Percentiles rank a stretch among this genome's conserved stretches.
These are phyloP conservation scores for Beauveria sp. DNA, from an alignment of 2,329 filamentous ascomycete species.

Conservation along the genomic window DNA sequence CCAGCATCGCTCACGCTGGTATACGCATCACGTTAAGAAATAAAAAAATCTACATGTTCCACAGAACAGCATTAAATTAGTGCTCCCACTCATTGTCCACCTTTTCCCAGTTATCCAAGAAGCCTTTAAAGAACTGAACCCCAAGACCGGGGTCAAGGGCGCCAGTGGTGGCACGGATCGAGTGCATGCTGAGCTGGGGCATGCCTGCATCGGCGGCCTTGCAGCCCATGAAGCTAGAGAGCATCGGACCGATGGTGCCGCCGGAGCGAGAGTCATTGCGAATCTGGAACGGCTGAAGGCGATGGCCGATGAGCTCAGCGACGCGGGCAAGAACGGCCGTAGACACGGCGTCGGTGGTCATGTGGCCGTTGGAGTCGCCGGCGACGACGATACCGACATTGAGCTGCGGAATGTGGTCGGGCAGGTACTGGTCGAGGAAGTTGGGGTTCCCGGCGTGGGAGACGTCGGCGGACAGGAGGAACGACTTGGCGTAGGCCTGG, in stretches of 20 bases:
- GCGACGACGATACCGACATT: slow-evolving; percentile 80
- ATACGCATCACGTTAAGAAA: not conserved
- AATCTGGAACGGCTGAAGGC: slow-evolving; percentile 87
- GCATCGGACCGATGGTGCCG: slow-evolving; percentile 90
- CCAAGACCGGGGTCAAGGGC: slow-evolving; percentile 79
- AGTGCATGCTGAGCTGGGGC: slow-evolving; percentile 91
- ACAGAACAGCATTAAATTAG: not conserved
- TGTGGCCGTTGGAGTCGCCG: slow-evolving; percentile 84
- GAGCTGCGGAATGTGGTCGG: slow-evolving; percentile 76
- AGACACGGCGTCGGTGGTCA: slow-evolving; percentile 88
- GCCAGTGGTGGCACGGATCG: slow-evolving; percentile 81
- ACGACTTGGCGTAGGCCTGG: slow-evolving; percentile 83
- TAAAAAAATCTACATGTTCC: no score
- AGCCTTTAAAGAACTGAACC: slow-evolving; percentile 81
- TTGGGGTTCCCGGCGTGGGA: slow-evolving; percentile 93
- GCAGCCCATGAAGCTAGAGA: slow-evolving; percentile 73
- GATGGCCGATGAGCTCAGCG: slow-evolving; percentile 63
- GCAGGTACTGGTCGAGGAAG: slow-evolving; percentile 75
- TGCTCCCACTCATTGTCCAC: slow-evolving; percentile 72
- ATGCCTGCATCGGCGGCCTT: slow-evolving; percentile 81
- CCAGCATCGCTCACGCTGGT: not conserved
- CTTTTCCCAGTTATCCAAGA: slow-evolving; percentile 77
- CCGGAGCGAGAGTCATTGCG: slow-evolving; percentile 84
- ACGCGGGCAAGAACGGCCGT: slow-evolving; percentile 72
- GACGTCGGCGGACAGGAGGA: slow-evolving; percentile 87